Base-by-base conservation (phyloP, 148 eudicot genomes). In the Chenopodium quinoa region DNA sequence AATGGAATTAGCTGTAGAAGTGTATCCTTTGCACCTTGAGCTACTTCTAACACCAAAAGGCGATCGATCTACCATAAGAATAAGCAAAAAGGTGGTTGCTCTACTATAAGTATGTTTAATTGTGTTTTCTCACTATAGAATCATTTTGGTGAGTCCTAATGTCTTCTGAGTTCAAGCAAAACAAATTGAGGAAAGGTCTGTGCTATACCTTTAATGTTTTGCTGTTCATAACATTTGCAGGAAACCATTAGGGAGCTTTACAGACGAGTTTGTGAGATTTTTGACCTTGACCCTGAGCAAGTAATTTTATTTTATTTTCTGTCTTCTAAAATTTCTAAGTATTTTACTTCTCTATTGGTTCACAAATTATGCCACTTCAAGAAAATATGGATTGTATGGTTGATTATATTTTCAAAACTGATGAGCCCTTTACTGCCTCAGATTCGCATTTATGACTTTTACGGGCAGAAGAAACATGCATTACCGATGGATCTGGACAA, bases 201-300 rank as follows among this genome's bases (percentile, higher is more conserved):
- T 22, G 56, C 44, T 16, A 50, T 54, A 56, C 74, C 47, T 56
- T 44, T 72, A 63, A 65, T 48, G 71, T 23, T 76, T 80, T 2
- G 32, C 68, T 81, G 29, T 70, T 74, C 50, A 78, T 48, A 75
- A 9, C 69, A 50, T 86, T 78, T 64, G 73, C 92, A 95, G 99
- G 97, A 92, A 90, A 93, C 97, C 56, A 89, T 93, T 81, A 88
- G 93, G 81, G 95, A 91, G 85, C 97, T 95, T 86, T 93, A 91
- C 82, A 90, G 87, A 79, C 92, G 88, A 89, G 95, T 95, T 84
- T 88, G 97, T 89, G 97, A 93, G 87, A 89, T 91, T 67, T 95
- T 93, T 81, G 79, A 87, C 86, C 93, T 95, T 85, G 81, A 84
- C 64, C 78, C 90, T 23, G 92, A 91, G 87, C 92, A 93, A 88